Base-by-base conservation (phyloP, 2,329 filamentous ascomycete genomes). In the Dothidotthia symphoricarpi region DNA sequence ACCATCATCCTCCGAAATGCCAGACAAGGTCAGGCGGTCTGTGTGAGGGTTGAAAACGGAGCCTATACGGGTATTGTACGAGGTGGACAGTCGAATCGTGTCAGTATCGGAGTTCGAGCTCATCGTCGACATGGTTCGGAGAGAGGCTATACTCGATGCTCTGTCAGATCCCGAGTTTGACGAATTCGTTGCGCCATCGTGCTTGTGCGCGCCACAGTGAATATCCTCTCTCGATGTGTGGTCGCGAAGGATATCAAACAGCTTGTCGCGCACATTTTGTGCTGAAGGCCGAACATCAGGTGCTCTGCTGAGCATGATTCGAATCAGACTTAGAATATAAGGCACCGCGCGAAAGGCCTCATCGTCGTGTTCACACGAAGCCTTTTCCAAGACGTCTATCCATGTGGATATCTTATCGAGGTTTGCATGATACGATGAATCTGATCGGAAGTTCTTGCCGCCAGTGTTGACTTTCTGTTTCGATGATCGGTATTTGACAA, bases 401-500 rank as follows among this genome's bases (percentile, higher is more conserved):
- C 85, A 89, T 11, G 72, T 73, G 46, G 84, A 78, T 2, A 88
- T 75, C 61, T 85, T 83, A 12, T 78, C 75, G 1, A 84, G 70
- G 51, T 88, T 86, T 47, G 78, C 77, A 63, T 88, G 85, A 62
- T 86, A 89, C 0, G 82, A 86, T 0, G 82, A 76, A 64, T 88
- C 85, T 6, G 76, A 74, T 1, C 83, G 75, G 5, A 80, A 81
- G 10, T 79, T 80, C 40, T 57, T 65, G 17, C 58, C 58, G 15
- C 61, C 58, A 2, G 49, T 54, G 38, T 46, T 59, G 22, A 56
- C 76, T 57, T 81, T 82, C 59, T 84, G 80, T 57, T 82, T 83
- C 3, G 78, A 75, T 1, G 79, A 75, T 5, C 86, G 81, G 59
- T 86, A 81, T 16, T 79, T 74, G 24, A 79, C 72, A 55, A 88